phyloP scores from a whole-genome alignment of 257 asterid genomes.

The Thymus quinquecostatus region DNA sequence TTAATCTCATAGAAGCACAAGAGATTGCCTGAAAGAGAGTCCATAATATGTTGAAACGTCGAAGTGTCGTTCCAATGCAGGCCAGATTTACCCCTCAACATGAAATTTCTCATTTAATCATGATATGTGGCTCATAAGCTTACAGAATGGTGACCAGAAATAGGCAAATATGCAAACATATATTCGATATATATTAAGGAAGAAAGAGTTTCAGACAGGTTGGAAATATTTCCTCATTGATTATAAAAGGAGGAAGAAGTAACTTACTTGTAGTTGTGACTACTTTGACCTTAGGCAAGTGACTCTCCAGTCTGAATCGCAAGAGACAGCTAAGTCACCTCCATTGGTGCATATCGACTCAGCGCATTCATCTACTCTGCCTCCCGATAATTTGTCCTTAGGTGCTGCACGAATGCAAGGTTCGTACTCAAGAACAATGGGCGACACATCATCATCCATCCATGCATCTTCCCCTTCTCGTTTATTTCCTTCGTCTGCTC shows the following conservation, averaged over 20 bases:
- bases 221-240: no score
- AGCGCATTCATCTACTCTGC: slow-evolving; percentile 32
- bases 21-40: not conserved
- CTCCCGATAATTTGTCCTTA: slow-evolving; percentile 30
- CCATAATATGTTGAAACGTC: not conserved
- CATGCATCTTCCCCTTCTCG: slow-evolving; percentile 27
- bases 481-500: not conserved
- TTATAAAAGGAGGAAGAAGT: not conserved
- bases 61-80: not conserved
- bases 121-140: not conserved
- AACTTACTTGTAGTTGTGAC: slow-evolving; percentile 30
- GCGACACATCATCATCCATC: slow-evolving; percentile 34
- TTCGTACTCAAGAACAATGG: slow-evolving; percentile 50
- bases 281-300: slow-evolving; percentile 38
- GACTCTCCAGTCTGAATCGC: slow-evolving; percentile 65
- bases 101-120: not conserved
- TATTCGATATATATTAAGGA: not conserved
- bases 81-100: not conserved
- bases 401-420: slow-evolving; percentile 36
- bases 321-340: slow-evolving; percentile 54
- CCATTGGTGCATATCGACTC: slow-evolving; percentile 73
- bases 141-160: not conserved
- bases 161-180: not conserved
- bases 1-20: not conserved
- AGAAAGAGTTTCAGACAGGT: not conserved